Percentiles rank a stretch among this genome's conserved stretches.
Evolutionary conservation across 2,329 filamentous ascomycete species (phyloP).

Genomic region (Aspergillus niger): DNA sequence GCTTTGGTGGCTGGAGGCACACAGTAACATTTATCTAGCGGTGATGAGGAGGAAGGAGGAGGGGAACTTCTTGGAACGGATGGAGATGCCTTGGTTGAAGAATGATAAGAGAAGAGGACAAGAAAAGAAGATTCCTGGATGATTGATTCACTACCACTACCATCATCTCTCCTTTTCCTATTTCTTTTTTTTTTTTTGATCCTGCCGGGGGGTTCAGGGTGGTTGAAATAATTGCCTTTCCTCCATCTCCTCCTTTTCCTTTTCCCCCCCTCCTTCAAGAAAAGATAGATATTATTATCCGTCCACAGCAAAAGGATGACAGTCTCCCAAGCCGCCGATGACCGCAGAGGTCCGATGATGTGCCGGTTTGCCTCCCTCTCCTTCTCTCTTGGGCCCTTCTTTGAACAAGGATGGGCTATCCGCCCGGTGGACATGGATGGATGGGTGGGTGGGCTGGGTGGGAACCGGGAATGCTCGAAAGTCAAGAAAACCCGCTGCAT

Average conservation of each 20-base stretch:
- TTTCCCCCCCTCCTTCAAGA: background rate
- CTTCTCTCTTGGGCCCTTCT: no score
- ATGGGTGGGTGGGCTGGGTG: background rate
- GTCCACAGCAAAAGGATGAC: no score
- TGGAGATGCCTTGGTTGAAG: background rate
- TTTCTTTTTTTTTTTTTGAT: background rate
- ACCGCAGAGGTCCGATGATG: slow-evolving; percentile 7
- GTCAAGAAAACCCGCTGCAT: background rate
- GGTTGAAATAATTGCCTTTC: background rate
- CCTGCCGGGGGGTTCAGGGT: background rate
- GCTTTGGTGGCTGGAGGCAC: slow-evolving; percentile 2
- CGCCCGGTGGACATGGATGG: slow-evolving; percentile 3
- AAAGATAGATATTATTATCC: no score
- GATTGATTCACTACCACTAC: background rate
- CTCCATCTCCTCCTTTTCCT: background rate
- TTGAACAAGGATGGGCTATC: background rate
- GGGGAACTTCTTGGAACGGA: background rate
- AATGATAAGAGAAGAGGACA: background rate
- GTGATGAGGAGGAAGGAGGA: background rate
- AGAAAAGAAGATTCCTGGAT: background rate
- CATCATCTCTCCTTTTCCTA: background rate
- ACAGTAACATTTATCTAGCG: background rate
- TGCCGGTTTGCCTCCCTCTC: slow-evolving; percentile 5
- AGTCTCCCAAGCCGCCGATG: background rate
- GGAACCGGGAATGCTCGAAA: slow-evolving; percentile 8